Base-by-base conservation (phyloP, 2,329 filamentous ascomycete species). In the Botrytis fabae region DNA sequence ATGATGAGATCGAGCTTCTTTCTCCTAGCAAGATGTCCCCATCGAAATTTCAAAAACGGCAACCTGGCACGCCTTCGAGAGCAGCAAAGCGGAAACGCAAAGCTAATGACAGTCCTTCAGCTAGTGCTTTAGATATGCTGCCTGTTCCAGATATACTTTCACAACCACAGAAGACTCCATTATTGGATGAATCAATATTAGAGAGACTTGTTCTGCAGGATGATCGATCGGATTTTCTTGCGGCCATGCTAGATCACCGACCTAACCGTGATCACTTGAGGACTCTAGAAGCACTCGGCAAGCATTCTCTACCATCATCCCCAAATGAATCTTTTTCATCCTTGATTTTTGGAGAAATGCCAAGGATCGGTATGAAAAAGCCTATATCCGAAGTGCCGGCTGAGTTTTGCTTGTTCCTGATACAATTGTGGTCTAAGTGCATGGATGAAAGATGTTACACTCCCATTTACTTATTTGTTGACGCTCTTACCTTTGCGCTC, bases 341-440 rank as follows among this genome's bases (percentile, higher is more conserved):
- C 4, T 84, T 90, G 35, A 87, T 95, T 44, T 87, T 93, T 70
- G 89, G 92, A 75, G 87, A 87, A 62, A 82, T 95, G n/a, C 88
- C 91, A 0, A 80, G 85, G 9, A 85, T 90, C 75, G 87, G 87
- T 69, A 85, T 83, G 80, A 71, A 83, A 79, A 70, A 85, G 83
- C 74, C 87, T 83, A 66, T 84, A 83, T 81, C 88, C 83, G 79
- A 83, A 57, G 84, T 75, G 83, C 86, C 92, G 1, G 83, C 91
- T 16, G 88, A 90, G 74, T 90, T 94, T 75, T 89, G 89, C 69
- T 84, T 88, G 66, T 83, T 90, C 44, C 82, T 94, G 32, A 85
- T 93, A 68, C 84, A 86, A 25, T 81, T 95, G 22, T 95, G 93
- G 92, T 85, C 85, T 25, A 86, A 85, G 32, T 94, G 92, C 79